A percentile compares a stretch with the other conserved stretches of the same genome.
Evolutionary conservation across 495 filamentous ascomycete genomes (phyloP).

Genomic region (Tuber indicum): DNA sequence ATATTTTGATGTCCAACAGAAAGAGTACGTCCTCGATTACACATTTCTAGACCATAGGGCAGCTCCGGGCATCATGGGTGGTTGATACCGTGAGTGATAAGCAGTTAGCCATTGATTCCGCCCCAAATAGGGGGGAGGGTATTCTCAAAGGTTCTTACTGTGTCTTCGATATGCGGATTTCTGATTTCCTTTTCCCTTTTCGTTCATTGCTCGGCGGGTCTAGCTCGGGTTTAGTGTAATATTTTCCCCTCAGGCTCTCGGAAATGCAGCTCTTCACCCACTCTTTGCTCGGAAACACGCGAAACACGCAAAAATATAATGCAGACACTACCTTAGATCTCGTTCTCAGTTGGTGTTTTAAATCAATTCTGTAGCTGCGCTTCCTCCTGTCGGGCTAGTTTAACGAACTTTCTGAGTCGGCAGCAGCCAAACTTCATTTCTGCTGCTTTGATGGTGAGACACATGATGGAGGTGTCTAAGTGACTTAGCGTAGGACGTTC

Average conservation of each 20-base stretch:
- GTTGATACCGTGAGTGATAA: background rate
- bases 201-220: background rate
- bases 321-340: background rate
- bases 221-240: background rate
- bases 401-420: background rate
- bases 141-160: background rate
- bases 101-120: background rate
- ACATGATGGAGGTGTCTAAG: background rate
- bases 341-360: background rate
- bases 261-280: background rate
- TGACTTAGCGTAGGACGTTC: background rate
- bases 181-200: background rate
- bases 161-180: background rate
- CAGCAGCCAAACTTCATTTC: background rate
- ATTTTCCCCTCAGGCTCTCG: background rate
- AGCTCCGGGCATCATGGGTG: conserved; percentile 29
- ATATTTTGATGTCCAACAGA: conserved; percentile 23
- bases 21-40: conserved; percentile 42
- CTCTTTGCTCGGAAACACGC: background rate
- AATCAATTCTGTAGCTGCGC: background rate
- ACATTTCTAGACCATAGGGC: conserved; percentile 36
- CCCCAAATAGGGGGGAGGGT: background rate
- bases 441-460: background rate
- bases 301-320: background rate
- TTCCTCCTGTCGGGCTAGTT: background rate